Base-by-base conservation (phyloP, 768 basidiomycete genomes). In the Pleurotus tuber-regium region DNA sequence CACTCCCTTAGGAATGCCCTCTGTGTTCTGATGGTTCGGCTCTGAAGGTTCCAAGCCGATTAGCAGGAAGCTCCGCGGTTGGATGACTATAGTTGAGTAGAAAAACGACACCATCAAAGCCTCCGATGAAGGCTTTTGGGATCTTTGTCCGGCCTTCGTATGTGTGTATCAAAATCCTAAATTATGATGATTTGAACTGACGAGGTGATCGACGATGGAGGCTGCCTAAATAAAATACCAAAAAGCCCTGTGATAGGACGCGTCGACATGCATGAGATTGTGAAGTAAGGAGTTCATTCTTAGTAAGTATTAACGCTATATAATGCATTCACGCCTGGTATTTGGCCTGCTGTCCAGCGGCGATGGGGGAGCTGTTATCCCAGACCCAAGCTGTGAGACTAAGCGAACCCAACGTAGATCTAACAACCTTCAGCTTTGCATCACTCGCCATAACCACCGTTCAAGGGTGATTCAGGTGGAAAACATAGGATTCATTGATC, bases 401-500 rank as follows among this genome's bases (percentile, higher is more conserved):
- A 12, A 51, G 50, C 21, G 50, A 55, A n/a, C 48, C 54, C 5
- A 51, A 57, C 7, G 46, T 54, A 21, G 66, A 64, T 36, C 33
- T 65, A n/a, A 26, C 57, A 16, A 50, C 14, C 6, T 64, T 52
- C 28, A 54, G 66, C 44, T 66, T 55, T 50, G 52, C 57, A 16
- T 55, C 62, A 21, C 54, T 67, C 26, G 59, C 55, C 10, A 31
- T 44, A 3, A 59, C 57, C 4, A 64, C 69, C 19, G 57, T 56
- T 6, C 57, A 57, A 24, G 69, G 70, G 63, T 67, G n/a, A 47
- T 70, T 11, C 69, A 69, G 55, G 53, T 70, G 10, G 60, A 62
- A 33, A 49, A 55, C n/a, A 60, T 59, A 51, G 66, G 67, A 4
- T 62, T 63, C 11, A 57, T 61, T 12, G 62, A 63, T 41, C 46